Percentiles rank a stretch among this genome's conserved stretches.
Evolutionary conservation across 2,329 filamentous ascomycete genomes (phyloP).

Genomic region (Ceratocystis lukuohia): DNA sequence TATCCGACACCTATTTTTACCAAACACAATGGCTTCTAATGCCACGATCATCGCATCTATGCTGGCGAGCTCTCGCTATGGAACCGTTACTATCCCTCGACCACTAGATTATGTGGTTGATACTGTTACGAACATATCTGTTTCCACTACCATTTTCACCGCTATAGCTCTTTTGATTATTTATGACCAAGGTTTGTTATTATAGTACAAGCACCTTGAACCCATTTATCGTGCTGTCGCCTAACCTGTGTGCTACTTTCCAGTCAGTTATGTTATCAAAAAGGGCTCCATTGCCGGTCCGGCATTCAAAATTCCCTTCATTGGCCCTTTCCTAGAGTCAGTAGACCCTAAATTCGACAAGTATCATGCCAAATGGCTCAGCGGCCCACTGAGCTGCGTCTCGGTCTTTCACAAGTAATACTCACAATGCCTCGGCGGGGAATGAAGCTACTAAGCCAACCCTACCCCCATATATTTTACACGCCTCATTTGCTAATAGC

Average conservation of each 20-base stretch:
- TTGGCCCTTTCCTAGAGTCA: conserved; percentile 91
- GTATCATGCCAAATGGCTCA: conserved; percentile 86
- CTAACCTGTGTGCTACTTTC: conserved; percentile 17
- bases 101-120: conserved; percentile 44
- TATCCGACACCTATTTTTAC: neutral
- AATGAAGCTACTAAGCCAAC: neutral
- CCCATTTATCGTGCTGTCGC: neutral
- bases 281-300: conserved; percentile 69
- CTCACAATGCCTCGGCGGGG: too few species aligned
- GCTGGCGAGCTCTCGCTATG: conserved; percentile 45
- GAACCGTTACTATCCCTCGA: conserved; percentile 37
- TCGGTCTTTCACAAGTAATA: conserved; percentile 95
- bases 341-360: conserved; percentile 82
- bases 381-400: conserved; percentile 85
- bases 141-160: conserved; percentile 41
- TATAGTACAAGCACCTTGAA: neutral
- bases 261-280: conserved; percentile 61
- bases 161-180: conserved; percentile 56
- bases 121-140: conserved; percentile 34
- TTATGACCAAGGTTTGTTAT: conserved; percentile 74
- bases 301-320: conserved; percentile 65
- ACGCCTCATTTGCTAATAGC: neutral
- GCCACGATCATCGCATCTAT: conserved; percentile 54
- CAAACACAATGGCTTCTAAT: conserved; percentile 34
- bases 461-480: neutral